phyloP scores from a whole-genome alignment of 768 basidiomycete genomes.

The Nidularia pulvinata region DNA sequence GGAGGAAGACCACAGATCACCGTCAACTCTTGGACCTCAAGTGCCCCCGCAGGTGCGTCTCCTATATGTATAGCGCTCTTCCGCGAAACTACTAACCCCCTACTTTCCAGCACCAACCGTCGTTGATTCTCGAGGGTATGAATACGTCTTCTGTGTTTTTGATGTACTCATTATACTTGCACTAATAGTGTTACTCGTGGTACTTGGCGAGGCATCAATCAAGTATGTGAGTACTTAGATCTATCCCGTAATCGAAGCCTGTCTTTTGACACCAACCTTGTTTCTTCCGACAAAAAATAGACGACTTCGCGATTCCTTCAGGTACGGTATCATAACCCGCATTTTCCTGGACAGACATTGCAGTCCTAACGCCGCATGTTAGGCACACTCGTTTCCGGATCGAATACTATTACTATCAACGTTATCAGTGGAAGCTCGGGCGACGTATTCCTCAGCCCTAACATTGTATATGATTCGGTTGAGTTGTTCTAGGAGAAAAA shows the following conservation, averaged over 20 bases:
- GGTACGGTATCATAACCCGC: conserved; percentile 14
- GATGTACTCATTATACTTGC: neutral
- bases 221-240: conserved; percentile 30
- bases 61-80: neutral
- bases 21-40: conserved; percentile 43
- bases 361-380: neutral
- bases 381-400: conserved; percentile 33
- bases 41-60: conserved; percentile 30
- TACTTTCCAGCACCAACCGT: conserved; percentile 26
- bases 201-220: conserved; percentile 48
- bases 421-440: conserved; percentile 43
- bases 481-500: conserved; percentile 27
- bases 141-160: neutral
- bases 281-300: conserved; percentile 9
- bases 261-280: neutral
- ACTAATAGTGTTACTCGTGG: conserved; percentile 40
- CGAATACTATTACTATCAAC: conserved; percentile 41
- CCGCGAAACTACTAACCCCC: neutral
- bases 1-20: conserved; percentile 44
- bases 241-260: neutral
- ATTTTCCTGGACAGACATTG: neutral
- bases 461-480: conserved; percentile 41
- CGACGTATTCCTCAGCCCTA: conserved; percentile 41
- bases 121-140: conserved; percentile 43
- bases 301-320: conserved; percentile 40